Base-by-base conservation (phyloP, 139 green algal species). In the Pleodorina starrii region DNA sequence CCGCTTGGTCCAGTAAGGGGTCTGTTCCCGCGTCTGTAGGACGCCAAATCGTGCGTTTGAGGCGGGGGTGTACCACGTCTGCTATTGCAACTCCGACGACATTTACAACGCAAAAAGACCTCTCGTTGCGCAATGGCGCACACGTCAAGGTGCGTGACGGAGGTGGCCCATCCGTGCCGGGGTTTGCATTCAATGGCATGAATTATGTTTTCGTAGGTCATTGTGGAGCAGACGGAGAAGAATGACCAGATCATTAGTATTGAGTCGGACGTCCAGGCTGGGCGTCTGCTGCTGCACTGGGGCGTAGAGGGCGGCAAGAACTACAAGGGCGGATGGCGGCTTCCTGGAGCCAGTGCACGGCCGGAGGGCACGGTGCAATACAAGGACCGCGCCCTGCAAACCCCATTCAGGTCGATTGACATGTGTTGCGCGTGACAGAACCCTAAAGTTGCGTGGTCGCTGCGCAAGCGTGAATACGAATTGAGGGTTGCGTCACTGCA, bases 371-470 rank as follows among this genome's bases (percentile, higher is more conserved):
- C 97, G 11, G 90, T 94, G 5, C 88, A 96, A 76, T 99, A 99
- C 93, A 99, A 99, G 87, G 93, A 99, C 23, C 92, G 98, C 27
- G 98, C 98, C 10, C 93, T 99, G 90, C 98, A 99, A 91, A 99
- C 97, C 25, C 96, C 96, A 1, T 99, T 95, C 80, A 94, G 88
- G 94, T 95, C 60, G 48, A 86, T 89, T n/a, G 7, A 54, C 46
- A 27, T 74, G 21, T 69, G 5, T 54, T 77, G 14, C n/a, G 59
- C 74, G 74, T 44, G 10, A 68, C 12, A 83, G 5, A 72, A 72
- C 77, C 77, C 77, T 84, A 84, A 10, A 32, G 72, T 46, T 76
- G 63, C 25, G 63, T 38, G 27, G 63, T 57, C 48, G 48, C 48
- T n/a, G n/a, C n/a, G n/a, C n/a, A n/a, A n/a, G n/a, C n/a, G n/a